Base-by-base conservation (phyloP, 768 basidiomycete genomes). In the Butyriboletus loyo region DNA sequence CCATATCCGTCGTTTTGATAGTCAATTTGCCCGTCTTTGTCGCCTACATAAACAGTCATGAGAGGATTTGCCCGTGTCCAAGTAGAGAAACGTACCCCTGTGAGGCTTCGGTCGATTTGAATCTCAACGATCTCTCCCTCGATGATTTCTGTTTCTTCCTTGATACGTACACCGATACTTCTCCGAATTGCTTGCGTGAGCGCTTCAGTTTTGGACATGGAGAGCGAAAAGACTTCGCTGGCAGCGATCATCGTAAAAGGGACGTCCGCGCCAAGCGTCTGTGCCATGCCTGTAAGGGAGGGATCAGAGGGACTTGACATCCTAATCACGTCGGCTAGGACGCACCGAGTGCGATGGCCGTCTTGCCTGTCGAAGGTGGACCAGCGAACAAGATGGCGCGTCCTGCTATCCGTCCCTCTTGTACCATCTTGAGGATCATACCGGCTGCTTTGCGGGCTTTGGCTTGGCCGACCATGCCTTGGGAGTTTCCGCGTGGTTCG, bases 71-170 rank as follows among this genome's bases (percentile, higher is more conserved):
- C 17, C 5, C 17, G 19, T 36, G 25, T 4, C 9, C 21, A 22
- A 14, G 8, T 3, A 19, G 47, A 41, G 14, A 38, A 25, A 73
- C 72, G 72, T 62, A 98, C 96, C 37, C 97, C 97, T 52, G 96
- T 98, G 38, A 98, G 73, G 74, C 92, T 95, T 39, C 95, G 80
- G 76, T 99, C 97, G 53, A 99, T 96, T 69, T 98, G 95, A 59
- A 98, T 95, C 73, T 99, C 96, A 7, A 98, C 93, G 8, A 99
- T 92, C 70, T 99, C 96, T 48, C 97, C 97, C 67, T 97, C 94
- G 57, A 98, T 94, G 45, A 99, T 80, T 65, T 99, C 97, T 3
- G 90, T 90, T 75, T 98, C 96, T 67, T 98, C 97, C 69, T 92
- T 96, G 66, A 99, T 98, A 41, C 96, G 79, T 1, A 99, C 94